A percentile compares a stretch with the other conserved stretches of the same genome.
Evolutionary conservation across 495 filamentous ascomycete species (phyloP).

Genomic region (Penicillium fimorum): DNA sequence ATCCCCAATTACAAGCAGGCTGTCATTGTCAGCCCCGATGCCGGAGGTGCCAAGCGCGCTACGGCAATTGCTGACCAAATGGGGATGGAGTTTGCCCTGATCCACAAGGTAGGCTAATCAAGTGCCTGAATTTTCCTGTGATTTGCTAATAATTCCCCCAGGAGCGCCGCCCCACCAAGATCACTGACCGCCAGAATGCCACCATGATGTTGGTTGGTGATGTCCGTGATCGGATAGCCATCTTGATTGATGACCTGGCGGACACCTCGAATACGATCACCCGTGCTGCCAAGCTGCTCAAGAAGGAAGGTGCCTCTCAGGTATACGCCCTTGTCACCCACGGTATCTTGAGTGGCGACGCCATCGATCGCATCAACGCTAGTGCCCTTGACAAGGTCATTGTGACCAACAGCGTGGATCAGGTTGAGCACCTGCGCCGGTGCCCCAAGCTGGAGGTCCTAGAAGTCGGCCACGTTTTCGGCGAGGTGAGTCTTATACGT

Average conservation of each 20-base stretch:
- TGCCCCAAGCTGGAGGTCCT: slow-evolving; percentile 89
- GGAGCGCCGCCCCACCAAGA: slow-evolving; percentile 95
- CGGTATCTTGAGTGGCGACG: slow-evolving; percentile 90
- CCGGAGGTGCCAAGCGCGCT: slow-evolving; percentile 92
- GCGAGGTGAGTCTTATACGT: slow-evolving; percentile 59
- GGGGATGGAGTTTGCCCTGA: slow-evolving; percentile 90
- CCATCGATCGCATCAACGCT: slow-evolving; percentile 89
- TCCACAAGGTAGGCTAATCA: slow-evolving; percentile 78
- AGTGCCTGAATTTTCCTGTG: slow-evolving; percentile 12
- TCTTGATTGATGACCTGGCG: slow-evolving; percentile 90
- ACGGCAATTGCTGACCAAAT: slow-evolving; percentile 95
- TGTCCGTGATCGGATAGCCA: slow-evolving; percentile 74
- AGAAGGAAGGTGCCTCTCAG: slow-evolving; percentile 83
- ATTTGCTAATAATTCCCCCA: slow-evolving; percentile 30
- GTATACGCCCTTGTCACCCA: slow-evolving; percentile 94
- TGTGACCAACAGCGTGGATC: slow-evolving; percentile 91
- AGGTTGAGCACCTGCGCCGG: slow-evolving; percentile 69
- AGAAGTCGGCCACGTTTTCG: slow-evolving; percentile 90
- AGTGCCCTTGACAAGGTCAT: slow-evolving; percentile 86
- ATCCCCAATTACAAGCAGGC: slow-evolving; percentile 85
- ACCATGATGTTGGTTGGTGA: slow-evolving; percentile 98
- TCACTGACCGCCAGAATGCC: slow-evolving; percentile 91
- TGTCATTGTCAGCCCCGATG: slow-evolving; percentile 94
- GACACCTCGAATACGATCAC: slow-evolving; percentile 98
- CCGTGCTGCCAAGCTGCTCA: slow-evolving; percentile 91